These are phyloP conservation scores for Dalbergia oliveri DNA, from an alignment of 306 rosid species.

Conservation along the genomic window DNA sequence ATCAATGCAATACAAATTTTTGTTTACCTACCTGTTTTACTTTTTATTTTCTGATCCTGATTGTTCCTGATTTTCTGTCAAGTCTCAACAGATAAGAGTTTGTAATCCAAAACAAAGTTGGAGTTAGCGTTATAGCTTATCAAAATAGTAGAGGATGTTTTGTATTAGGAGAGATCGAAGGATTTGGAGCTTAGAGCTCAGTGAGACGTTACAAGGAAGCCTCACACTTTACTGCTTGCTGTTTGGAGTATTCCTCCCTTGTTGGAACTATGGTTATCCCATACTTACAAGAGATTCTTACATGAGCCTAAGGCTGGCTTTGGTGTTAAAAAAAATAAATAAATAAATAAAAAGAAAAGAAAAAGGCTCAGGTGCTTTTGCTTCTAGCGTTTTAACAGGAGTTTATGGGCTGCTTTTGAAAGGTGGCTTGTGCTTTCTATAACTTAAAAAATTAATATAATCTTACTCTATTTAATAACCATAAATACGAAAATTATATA, in stretches of 20 bases:
- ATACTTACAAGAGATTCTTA: no score
- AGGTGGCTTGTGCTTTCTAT: no score
- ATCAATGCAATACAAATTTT: constrained; percentile 32
- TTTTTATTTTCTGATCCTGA: constrained; percentile 11
- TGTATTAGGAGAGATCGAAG: constrained; percentile 3
- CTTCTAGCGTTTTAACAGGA: no score
- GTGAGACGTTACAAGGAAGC: constrained; percentile 15
- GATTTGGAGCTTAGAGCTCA: constrained; percentile 31
- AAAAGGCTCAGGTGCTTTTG: no score
- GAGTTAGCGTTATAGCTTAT: not conserved
- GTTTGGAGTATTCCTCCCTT: not conserved
- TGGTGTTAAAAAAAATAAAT: no score
- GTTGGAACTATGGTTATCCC: no score
- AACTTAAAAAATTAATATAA: no score
- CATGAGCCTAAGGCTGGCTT: no score
- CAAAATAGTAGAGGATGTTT: constrained; percentile 6
- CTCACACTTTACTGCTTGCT: not conserved
- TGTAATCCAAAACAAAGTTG: constrained; percentile 9
- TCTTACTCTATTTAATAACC: no score
- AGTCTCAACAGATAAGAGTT: not conserved
- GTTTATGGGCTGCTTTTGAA: no score
- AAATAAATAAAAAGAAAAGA: no score
- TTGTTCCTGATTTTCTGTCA: not conserved
- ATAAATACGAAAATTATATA: no score
- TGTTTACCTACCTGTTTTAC: not conserved